A percentile compares a stretch with the other conserved stretches of the same genome.
These are phyloP conservation scores for Penicillium robsamsonii DNA, from an alignment of 495 filamentous ascomycete genomes.

Conservation along the genomic window DNA sequence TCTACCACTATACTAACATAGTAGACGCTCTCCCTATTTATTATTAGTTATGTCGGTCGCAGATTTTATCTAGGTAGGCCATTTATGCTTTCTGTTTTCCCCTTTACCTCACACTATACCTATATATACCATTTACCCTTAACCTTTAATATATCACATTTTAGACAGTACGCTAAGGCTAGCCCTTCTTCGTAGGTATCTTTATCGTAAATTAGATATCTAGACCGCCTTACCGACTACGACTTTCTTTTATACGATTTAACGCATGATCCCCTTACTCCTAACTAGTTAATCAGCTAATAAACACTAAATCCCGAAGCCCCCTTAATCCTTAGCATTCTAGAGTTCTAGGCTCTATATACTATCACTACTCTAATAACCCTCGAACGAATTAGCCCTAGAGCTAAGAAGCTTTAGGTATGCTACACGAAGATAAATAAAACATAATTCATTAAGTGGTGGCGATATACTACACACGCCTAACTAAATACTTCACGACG, in stretches of 20 bases:
- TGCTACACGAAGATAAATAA: too few species aligned
- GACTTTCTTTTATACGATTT: neutral
- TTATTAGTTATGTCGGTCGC: neutral
- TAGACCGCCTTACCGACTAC: neutral
- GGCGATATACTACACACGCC: too few species aligned
- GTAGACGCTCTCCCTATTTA: neutral
- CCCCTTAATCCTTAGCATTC: too few species aligned
- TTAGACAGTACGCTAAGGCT: neutral
- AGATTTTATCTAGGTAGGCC: neutral
- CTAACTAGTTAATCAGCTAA: neutral
- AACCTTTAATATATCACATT: neutral
- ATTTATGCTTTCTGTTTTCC: too few species aligned
- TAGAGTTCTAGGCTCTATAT: too few species aligned
- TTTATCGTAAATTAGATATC: neutral
- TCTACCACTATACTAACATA: neutral
- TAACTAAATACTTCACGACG: neutral
- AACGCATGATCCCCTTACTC: neutral
- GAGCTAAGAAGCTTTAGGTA: too few species aligned
- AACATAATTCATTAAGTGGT: too few species aligned
- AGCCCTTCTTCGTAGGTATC: neutral
- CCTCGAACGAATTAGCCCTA: too few species aligned
- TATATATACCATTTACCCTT: too few species aligned
- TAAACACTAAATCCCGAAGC: neutral
- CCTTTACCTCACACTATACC: too few species aligned
- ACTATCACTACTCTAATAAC: too few species aligned